These are phyloP conservation scores for Aspergillus fructus DNA, from an alignment of 2,329 filamentous ascomycete genomes.

Conservation along the genomic window DNA sequence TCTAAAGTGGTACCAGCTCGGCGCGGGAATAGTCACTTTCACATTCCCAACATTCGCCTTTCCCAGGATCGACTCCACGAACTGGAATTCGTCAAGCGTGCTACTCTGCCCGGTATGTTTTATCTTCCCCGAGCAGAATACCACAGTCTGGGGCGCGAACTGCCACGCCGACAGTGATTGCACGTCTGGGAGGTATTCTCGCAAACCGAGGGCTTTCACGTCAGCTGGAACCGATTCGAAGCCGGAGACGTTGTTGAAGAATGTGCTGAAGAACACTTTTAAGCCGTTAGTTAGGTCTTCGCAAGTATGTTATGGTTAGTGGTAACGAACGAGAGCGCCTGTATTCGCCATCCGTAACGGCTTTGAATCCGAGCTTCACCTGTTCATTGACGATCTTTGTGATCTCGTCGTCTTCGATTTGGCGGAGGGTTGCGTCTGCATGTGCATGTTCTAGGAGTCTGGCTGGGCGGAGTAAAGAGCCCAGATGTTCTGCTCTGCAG, in stretches of 20 bases:
- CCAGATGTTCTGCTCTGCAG: constrained; percentile 71
- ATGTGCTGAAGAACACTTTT: constrained; percentile 56
- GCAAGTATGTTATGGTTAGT: no score
- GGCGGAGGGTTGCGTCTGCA: constrained; percentile 53
- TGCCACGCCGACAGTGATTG: constrained; percentile 60
- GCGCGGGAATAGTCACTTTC: constrained; percentile 67
- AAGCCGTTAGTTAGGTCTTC: no score
- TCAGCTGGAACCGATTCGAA: no score
- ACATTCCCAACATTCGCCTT: constrained; percentile 63
- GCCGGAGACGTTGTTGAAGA: constrained; percentile 50
- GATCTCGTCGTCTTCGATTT: constrained; percentile 65
- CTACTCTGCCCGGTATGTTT: constrained; percentile 51
- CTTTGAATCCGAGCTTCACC: constrained; percentile 61
- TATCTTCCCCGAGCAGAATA: constrained; percentile 56
- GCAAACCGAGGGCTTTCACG: no score
- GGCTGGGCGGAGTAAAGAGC: constrained; percentile 66
- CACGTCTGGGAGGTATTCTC: no score
- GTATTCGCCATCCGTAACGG: constrained; percentile 70
- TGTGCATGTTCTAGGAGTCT: constrained; percentile 58
- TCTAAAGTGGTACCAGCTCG: constrained; percentile 68
- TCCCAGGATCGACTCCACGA: neutral
- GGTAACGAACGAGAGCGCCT: constrained; percentile 21
- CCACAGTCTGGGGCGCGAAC: constrained; percentile 53
- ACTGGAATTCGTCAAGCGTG: constrained; percentile 56
- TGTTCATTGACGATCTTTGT: constrained; percentile 65